Evolutionary conservation across 1,139 yeast genomes (phyloP), one percentile per base, ranked within the genome.

Genomic region (Yamadazyma atlantica): DNA sequence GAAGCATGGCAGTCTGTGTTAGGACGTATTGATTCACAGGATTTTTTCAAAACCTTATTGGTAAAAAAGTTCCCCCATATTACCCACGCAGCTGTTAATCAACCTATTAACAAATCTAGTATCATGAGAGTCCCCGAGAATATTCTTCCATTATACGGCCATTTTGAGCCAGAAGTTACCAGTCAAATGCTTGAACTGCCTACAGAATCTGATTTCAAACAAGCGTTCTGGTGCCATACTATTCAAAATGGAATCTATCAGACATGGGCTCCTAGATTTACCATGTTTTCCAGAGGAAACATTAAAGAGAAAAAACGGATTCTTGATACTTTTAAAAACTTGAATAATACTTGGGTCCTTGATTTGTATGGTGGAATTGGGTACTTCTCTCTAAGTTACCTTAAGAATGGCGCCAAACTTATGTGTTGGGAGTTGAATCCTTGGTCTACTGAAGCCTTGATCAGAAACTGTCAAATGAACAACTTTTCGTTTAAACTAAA

Each of bases 201-300:
- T 0, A 51, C 68, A 0, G 38, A 41, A 2, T 40, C 43, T 0
- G 83, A 80, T 48, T 73, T 81, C 35, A 42, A 57, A 0, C 31
- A 51, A 0, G 84, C 86, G 0, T 78, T 87, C 46, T 88, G 96
- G 96, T 85, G 90, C 49, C 60, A 69, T 10, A 73, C 73, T 1
- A 60, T 68, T 2, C 96, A 88, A 53, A 86, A 88, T 55, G 90
- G 89, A 1, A 78, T 88, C 4, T 66, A 58, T 43, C 96, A 88
- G 53, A 71, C 76, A 2, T 88, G 96, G 96, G 86, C 92, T 3
- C 96, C 96, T 0, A 56, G 72, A 37, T 83, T 79, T 53, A 86
- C 95, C 10, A 88, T 88, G 96, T 88, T 88, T 54, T 82, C 90
- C 27, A 60, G 96, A n/a, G 96, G 96, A 0, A 88, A 88, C 53